Conservation (phyloP, 495 filamentous ascomycete species). For the Astrothelium macrocarpum region DNA sequence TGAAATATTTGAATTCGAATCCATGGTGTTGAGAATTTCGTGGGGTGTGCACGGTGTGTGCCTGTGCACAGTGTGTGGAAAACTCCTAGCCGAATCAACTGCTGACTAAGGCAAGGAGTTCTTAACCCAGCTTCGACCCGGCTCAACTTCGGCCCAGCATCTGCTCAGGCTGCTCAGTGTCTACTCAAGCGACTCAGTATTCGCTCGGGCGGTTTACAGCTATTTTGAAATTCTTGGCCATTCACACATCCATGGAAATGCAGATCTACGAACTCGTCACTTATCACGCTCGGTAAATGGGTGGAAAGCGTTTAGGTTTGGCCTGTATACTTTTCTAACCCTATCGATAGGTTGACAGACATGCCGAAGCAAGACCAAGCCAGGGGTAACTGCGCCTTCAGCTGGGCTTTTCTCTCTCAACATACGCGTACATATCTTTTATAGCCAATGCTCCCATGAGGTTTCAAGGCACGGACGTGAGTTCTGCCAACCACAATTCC, state of each 20-base stretch:
- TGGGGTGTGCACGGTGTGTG: no score
- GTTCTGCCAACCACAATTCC: neutral
- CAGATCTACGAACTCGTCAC: neutral
- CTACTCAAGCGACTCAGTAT: no score
- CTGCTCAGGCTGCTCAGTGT: no score
- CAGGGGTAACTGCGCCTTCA: neutral
- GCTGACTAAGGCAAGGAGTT: no score
- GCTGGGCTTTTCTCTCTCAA: neutral
- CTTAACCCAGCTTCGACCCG: no score
- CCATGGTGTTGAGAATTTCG: no score
- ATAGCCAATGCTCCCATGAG: neutral
- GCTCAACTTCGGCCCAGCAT: no score
- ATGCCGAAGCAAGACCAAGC: neutral
- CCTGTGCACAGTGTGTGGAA: no score
- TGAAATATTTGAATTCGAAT: no score
- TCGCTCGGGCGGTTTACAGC: no score
- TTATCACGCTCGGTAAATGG: neutral
- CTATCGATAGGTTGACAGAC: neutral
- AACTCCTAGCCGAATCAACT: no score
- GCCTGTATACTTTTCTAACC: neutral
- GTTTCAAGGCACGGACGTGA: neutral
- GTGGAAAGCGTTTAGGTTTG: neutral
- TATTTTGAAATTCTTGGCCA: neutral
- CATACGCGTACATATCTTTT: neutral
- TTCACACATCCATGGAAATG: neutral